Evolutionary conservation across 2,329 filamentous ascomycete genomes (phyloP), one percentile per base, ranked within the genome.

Genomic region (Sporothrix pallida): DNA sequence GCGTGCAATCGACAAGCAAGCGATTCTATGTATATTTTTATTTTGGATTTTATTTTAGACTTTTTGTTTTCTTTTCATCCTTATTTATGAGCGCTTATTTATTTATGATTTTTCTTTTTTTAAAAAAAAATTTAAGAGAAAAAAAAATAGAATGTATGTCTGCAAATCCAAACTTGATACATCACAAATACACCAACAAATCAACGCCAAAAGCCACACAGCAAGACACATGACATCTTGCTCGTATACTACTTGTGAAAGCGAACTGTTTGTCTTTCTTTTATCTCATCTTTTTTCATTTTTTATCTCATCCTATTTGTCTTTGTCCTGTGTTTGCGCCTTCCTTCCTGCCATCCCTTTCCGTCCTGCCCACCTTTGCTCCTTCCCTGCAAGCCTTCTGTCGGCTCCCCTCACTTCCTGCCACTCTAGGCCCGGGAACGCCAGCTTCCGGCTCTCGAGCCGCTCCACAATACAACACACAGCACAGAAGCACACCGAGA

Each of bases 371-470:
- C 31, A 37, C 31, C 31, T 37, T 37, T 37, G 31, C 31, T 23
- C 62, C 17, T 26, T 26, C 52, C 52, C 37, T 58, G 56, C 23
- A 31, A 44, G 58, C 63, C 58, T 17, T 31, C 58, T 44, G 26
- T n/a, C n/a, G 58, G n/a, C 23, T 12, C 37, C 23, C 31, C 23
- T 42, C 13, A 9, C 7, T 13, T 10, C 56, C 70, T 52, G 58
- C 70, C 44, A 46, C 70, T 20, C 58, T 62, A 71, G 31, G 58
- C 46, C 52, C 70, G 56, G 70, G 46, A 72, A 65, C 46, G 44
- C 70, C 58, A 63, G 44, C 58, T 42, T 72, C 70, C 70, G 70
- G 70, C 70, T 54, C 58, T 63, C 44, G 70, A 63, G 56, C 70
- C 70, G 56, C 44, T 52, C 69, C 52, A 46, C 42, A 48, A 37